These are phyloP conservation scores for Handroanthus guayacan DNA, from an alignment of 257 asterid species.

Conservation along the genomic window DNA sequence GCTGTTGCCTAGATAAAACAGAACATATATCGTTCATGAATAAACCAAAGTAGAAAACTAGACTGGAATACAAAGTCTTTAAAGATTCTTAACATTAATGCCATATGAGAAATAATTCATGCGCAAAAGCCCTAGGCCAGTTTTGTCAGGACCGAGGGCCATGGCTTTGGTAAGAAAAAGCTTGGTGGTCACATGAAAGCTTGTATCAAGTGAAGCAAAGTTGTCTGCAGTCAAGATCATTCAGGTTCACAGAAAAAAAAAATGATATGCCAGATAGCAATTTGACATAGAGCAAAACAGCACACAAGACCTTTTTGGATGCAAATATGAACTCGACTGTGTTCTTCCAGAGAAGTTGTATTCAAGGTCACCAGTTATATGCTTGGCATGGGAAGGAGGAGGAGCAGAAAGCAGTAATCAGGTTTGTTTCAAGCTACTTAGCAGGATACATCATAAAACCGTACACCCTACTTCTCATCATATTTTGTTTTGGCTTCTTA, in stretches of 20 bases:
- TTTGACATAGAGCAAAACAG: not conserved
- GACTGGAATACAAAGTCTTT: not conserved
- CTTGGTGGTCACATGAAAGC: not conserved
- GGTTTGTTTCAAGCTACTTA: not conserved
- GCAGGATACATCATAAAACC: not conserved
- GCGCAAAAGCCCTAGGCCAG: not conserved
- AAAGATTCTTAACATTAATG: not conserved
- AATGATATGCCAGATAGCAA: not conserved
- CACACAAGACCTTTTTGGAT: too few relatives aligned
- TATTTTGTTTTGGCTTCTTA: not conserved
- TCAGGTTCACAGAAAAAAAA: not conserved
- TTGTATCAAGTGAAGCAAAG: not conserved
- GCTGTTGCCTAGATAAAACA: slow-evolving; percentile 63
- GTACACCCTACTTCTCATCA: not conserved
- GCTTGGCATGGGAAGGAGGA: not conserved
- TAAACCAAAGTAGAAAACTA: not conserved
- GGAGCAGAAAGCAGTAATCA: not conserved
- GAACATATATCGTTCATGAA: not conserved
- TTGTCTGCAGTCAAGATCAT: not conserved
- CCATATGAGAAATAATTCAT: not conserved
- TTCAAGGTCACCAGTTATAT: not conserved
- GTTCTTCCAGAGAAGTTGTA: not conserved
- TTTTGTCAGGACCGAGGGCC: not conserved
- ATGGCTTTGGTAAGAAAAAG: not conserved
- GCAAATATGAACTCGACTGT: too few relatives aligned